These are phyloP conservation scores for Rubus parviflorus DNA, from an alignment of 306 rosid genomes.

Conservation along the genomic window DNA sequence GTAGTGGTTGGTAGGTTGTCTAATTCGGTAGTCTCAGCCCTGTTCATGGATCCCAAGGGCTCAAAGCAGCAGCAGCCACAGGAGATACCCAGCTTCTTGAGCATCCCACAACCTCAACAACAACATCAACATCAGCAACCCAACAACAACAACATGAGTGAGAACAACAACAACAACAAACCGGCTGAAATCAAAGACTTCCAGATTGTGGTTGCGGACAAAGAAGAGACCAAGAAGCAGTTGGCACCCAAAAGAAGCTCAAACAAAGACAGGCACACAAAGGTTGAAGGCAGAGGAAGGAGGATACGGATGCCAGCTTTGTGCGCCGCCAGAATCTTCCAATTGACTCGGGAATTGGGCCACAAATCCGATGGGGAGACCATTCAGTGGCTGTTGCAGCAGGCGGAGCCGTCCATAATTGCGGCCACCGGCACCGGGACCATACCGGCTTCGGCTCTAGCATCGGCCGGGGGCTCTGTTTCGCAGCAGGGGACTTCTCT, in stretches of 20 bases:
- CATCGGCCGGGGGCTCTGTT: conserved; percentile 59
- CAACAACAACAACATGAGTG: neutral
- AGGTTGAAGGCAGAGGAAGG: conserved; percentile 93
- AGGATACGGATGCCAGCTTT: conserved; percentile 97
- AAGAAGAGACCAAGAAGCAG: conserved; percentile 66
- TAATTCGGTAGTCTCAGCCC: neutral
- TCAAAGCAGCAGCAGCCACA: conserved; percentile 55
- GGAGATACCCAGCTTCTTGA: conserved; percentile 56
- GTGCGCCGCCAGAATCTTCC: conserved; percentile 91
- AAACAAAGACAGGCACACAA: conserved; percentile 94
- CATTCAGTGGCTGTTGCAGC: conserved; percentile 93
- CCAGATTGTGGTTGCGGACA: conserved; percentile 67
- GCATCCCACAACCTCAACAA: conserved; percentile 42
- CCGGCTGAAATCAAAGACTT: conserved; percentile 69
- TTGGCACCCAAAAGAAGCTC: conserved; percentile 86
- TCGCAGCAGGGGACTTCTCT: conserved; percentile 65
- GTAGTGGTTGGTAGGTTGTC: too few relatives aligned
- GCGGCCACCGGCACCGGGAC: conserved; percentile 93
- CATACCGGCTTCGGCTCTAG: conserved; percentile 88
- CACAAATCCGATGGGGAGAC: conserved; percentile 99
- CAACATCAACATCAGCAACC: neutral
- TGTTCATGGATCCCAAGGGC: conserved; percentile 96
- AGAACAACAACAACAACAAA: conserved; percentile 35
- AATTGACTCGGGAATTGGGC: conserved; percentile 88
- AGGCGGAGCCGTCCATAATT: conserved; percentile 86